Evolutionary conservation across 495 filamentous ascomycete genomes (phyloP), one percentile per base, ranked within the genome.

Genomic region (Trichoderma virens): DNA sequence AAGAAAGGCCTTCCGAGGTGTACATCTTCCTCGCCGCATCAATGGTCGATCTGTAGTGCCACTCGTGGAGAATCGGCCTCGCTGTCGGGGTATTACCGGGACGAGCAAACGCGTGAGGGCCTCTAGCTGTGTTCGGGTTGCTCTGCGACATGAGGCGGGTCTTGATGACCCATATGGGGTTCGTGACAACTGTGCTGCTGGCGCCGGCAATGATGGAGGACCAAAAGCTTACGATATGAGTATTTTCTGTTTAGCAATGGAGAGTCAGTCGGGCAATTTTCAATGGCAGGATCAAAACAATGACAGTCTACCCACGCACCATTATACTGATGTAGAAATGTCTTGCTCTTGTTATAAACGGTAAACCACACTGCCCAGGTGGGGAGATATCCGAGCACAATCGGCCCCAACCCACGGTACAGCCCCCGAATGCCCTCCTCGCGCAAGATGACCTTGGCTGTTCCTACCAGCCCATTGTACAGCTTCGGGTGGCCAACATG

Each of bases 131-230:
- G 60, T 69, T 66, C 14, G 68, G 69, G 9, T 41, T 43, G 6
- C 85, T 82, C 70, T 98, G 93, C 3, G 95, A 94, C 93, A 97
- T 97, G 43, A 99, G 82, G 65, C 94, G 84, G 35, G 94, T 99
- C 73, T 99, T 99, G 76, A 99, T 96, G 31, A 99, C 95, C 94
- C 94, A 99, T 65, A 99, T 99, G 0, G 94, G 94, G 75, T 99
- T 99, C n/a, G 94, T 99, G 63, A 84, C 90, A 66, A 98, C 84
- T 3, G 95, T 98, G 63, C 91, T 96, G 73, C 90, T 96, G 63
- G 88, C 91, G 20, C 94, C 94, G 35, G 92, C 94, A 41, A 90
- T 85, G 66, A 99, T 83, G 27, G 95, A 94, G 30, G 95, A 93
- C 75, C 80, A 84, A 64, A 85, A 83, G 69, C 84, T 85, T 62